Evolutionary conservation across 257 asterid genomes (phyloP), one percentile per base, ranked within the genome.

Genomic region (Petunia axillaris): DNA sequence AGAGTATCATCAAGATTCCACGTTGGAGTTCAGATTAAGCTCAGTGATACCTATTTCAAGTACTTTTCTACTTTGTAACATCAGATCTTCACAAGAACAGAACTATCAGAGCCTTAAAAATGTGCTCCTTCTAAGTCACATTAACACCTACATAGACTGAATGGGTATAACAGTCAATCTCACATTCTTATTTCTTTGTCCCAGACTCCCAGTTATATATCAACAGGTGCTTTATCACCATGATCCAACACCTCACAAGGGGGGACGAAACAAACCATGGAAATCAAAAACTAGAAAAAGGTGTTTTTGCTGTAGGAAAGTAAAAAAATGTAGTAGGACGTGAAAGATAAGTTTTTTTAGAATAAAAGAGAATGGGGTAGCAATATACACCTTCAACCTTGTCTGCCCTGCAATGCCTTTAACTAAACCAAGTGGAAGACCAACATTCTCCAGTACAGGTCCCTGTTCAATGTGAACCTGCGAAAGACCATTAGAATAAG

Each of bases 391-490:
- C 98, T 88, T 91, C 67, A 96, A 83, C 67, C 98, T 91, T 75
- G 97, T 91, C 90, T 95, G 99, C 81, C 99, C 99, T 64, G 99
- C 98, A 85, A 95, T 93, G 84, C 99, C 99, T 87, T 92, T 88
- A 43, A 95, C 99, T 83, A 83, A 74, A 84, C 97, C 98, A 85
- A 96, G 92, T 79, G 98, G 99, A 84, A 94, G 92, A 68, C 99
- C 99, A 36, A 78, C 82, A 60, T 91, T 91, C 87, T 95, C 99
- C 39, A 95, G 91, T 55, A 95, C 99, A 54, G 98, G 99, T 52
- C 99, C 99, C 80, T 92, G 98, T 81, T 96, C 99, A 85, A 96
- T 96, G 82, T 96, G 99, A 87, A 96, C 96, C 99, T 96, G 90
- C 76, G 59, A 78, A 81, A 84, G 73, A 86, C 59, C 60, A 79